These are phyloP conservation scores for Pseudogymnoascus sp. DNA, from an alignment of 2,329 filamentous ascomycete genomes.

Conservation along the genomic window DNA sequence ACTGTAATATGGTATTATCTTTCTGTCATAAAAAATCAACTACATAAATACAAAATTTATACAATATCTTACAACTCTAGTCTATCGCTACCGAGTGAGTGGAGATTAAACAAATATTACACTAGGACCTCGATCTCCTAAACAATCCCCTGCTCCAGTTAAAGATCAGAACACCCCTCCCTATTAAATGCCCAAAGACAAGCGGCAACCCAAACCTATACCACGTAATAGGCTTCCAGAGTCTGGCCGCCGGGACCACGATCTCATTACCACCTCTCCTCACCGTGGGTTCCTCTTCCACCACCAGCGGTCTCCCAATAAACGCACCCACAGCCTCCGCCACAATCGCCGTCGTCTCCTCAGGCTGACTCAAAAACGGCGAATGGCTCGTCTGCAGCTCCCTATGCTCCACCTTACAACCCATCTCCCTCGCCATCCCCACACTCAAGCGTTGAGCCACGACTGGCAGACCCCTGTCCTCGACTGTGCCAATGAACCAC, in stretches of 20 bases:
- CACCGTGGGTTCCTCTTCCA: neutral
- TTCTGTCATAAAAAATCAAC: neutral
- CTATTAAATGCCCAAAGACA: slow-evolving; percentile 15
- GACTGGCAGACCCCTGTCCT: slow-evolving; percentile 33
- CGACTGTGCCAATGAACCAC: slow-evolving; percentile 32
- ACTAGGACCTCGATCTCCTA: slow-evolving; percentile 1
- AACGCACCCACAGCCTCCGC: slow-evolving; percentile 30
- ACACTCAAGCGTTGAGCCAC: slow-evolving; percentile 30
- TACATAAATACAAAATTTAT: neutral
- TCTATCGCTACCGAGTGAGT: slow-evolving; percentile 3
- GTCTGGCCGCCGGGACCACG: slow-evolving; percentile 9
- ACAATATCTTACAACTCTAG: slow-evolving; percentile 4
- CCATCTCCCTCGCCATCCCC: slow-evolving; percentile 30
- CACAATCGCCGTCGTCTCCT: slow-evolving; percentile 30
- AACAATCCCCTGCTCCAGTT: slow-evolving; percentile 14
- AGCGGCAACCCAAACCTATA: slow-evolving; percentile 16
- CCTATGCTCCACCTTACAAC: slow-evolving; percentile 26
- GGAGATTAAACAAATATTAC: neutral
- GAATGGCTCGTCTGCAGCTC: slow-evolving; percentile 36
- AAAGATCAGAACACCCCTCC: slow-evolving; percentile 14
- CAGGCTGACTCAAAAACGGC: slow-evolving; percentile 35
- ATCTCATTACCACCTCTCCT: slow-evolving; percentile 1
- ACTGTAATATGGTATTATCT: too few species aligned
- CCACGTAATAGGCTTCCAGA: slow-evolving; percentile 16
- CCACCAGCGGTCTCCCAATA: slow-evolving; percentile 14